A percentile compares a stretch with the other conserved stretches of the same genome.
phyloP scores from a whole-genome alignment of 441 rosid genomes.

The Pelargonium fulgidum region DNA sequence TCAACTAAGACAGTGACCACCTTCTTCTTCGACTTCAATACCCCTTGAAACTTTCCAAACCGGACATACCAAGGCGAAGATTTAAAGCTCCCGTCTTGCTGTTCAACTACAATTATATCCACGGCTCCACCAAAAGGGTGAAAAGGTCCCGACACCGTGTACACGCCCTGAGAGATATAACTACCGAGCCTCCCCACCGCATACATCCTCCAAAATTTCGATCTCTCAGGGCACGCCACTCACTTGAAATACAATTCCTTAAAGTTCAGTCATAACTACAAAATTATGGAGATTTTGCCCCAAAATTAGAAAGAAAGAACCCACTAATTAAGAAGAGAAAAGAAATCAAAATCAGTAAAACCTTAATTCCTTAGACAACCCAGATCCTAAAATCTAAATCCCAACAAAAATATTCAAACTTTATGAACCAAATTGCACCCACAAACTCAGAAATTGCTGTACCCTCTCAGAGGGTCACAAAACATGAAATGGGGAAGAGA shows the following conservation, averaged over 20 bases:
- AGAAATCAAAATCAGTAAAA: not conserved
- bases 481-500: constrained; percentile 1
- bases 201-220: constrained; percentile 38
- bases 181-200: constrained; percentile 85
- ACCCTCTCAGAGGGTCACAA: constrained; percentile 9
- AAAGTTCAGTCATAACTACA: constrained; percentile 26
- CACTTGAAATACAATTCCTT: constrained; percentile 15
- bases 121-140: constrained; percentile 99
- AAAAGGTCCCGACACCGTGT: constrained; percentile 76
- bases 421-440: constrained; percentile 17
- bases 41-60: constrained; percentile 98
- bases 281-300: constrained; percentile 15
- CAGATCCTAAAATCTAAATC: constrained; percentile 23
- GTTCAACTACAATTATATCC: constrained; percentile 89
- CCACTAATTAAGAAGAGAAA: not conserved
- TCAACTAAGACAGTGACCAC: constrained; percentile 60
- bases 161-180: constrained; percentile 76
- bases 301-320: not conserved
- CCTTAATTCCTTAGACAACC: constrained; percentile 15
- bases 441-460: not conserved
- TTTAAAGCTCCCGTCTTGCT: constrained; percentile 83
- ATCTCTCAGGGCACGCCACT: constrained; percentile 23
- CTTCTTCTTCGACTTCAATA: constrained; percentile 63
- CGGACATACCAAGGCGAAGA: constrained; percentile 95
- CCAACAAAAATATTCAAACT: not conserved